Evolutionary conservation across 495 filamentous ascomycete species (phyloP), one percentile per base, ranked within the genome.

Genomic region (Tricharina praecox): DNA sequence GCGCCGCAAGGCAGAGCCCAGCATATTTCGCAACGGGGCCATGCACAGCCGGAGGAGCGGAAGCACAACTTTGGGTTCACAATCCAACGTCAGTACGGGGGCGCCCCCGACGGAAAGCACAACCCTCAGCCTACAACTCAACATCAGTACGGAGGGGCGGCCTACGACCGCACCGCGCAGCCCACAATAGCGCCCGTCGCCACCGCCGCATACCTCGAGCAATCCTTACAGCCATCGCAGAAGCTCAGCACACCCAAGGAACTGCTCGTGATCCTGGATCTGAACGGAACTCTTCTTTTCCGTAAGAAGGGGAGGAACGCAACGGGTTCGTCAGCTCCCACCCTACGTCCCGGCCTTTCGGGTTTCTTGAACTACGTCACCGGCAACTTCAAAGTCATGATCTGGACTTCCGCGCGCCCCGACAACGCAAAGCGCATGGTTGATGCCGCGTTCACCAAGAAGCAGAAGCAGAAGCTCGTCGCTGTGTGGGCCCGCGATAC

Each of bases 201-300:
- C 0, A 64, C 65, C 0, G 13, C 42, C 0, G 43, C 41, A 16
- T 77, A 76, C 58, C 59, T 70, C 13, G 0, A 16, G 3, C 53
- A 45, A 13, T 10, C 28, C 18, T 20, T 33, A 8, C 9, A 53
- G 13, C 47, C 50, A 1, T 50, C 61, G 0, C 50, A 39, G 20
- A 25, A 24, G 0, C 52, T 68, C 0, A 33, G 53, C 1, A 1
- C 49, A 1, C 60, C 67, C 4, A 63, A 63, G 2, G 64, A 67
- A 8, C 64, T 93, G 0, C 75, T 97, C 1, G 63, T 97, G 16
- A 73, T 96, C 23, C 75, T 96, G 47, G 90, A 97, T 61, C 70
- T 97, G 0, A 97, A 96, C 64, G 90, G 92, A 47, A 93, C 92
- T 0, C 68, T 97, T 2, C 68, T 95, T 13, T 67, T 70, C 56